Base-by-base conservation (phyloP, 331 rosid species). In the Cydonia oblonga region DNA sequence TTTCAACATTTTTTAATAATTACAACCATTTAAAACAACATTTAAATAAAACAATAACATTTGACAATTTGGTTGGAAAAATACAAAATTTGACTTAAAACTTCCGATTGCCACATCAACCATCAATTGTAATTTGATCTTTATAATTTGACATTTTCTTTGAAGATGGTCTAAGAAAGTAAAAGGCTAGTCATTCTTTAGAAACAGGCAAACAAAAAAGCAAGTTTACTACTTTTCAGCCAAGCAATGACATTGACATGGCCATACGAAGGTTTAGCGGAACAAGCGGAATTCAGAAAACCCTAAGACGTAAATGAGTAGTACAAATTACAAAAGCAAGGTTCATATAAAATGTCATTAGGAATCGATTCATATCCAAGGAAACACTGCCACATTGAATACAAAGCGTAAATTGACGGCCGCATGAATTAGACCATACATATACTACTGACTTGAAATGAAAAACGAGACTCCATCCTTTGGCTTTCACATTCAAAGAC, bases 381-480 rank as follows among this genome's bases (percentile, higher is more conserved):
- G 19, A 22, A 38, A 71, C 23, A 57, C 66, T 15, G 19, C 56
- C 22, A 23, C 25, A 38, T 52, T 46, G 30, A 35, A 57, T 23
- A 57, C n/a, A 19, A 35, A 58, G 18, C 57, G 2, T 14, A 16
- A 25, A 7, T 11, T 38, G 28, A 74, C 3, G 64, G 8, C 64
- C 49, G 26, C 23, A 13, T 4, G 23, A 18, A 9, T n/a, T 46
- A 51, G 23, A 68, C 69, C 10, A 70, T 2, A 58, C 46, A 73
- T 22, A 52, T 20, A 30, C 64, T 51, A 64, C 22, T 38, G 44
- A 71, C 40, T 30, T 60, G 61, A 66, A 75, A 51, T 7, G 33
- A 71, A 75, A 25, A 35, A 68, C 38, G 76, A 54, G 70, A 62
- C 60, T 14, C 73, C 68, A 44, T 64, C 65, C 72, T 24, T 74